phyloP scores from a whole-genome alignment of 2,329 filamentous ascomycete species.

The Emergomyces pasteurianus region DNA sequence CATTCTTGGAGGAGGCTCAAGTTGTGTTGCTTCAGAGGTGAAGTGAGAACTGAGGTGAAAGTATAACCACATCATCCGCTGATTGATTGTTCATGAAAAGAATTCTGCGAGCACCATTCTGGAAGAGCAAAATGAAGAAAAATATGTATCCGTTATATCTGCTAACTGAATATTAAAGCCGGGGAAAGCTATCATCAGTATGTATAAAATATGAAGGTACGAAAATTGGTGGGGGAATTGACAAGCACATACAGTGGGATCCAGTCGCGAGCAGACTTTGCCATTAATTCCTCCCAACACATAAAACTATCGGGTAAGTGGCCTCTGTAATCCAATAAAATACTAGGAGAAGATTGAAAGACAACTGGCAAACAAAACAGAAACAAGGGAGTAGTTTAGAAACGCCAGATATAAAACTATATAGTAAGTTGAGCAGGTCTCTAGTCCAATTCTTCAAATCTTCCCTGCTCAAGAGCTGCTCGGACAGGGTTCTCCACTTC shows the following conservation, averaged over 20 bases:
- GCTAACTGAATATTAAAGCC: not conserved
- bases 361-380: not conserved
- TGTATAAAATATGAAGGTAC: not conserved
- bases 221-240: not conserved
- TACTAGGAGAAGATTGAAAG: not conserved
- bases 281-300: not conserved
- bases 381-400: not conserved
- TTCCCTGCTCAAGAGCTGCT: conserved; percentile 55
- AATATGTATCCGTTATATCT: not conserved
- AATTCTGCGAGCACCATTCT: not conserved
- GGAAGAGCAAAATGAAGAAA: not conserved
- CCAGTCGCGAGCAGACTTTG: not conserved
- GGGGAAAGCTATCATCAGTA: not conserved
- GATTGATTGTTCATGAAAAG: not conserved
- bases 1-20: no score
- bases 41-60: no score
- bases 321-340: not conserved
- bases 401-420: not conserved
- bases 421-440: not conserved
- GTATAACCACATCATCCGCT: no score
- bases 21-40: no score
- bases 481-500: conserved; percentile 69
- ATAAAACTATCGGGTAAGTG: not conserved
- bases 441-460: conserved; percentile 56
- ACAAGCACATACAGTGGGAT: not conserved